A percentile compares a stretch with the other conserved stretches of the same genome.
Conservation (phyloP, 2,329 filamentous ascomycete genomes). For the Pseudocercospora musae region DNA sequence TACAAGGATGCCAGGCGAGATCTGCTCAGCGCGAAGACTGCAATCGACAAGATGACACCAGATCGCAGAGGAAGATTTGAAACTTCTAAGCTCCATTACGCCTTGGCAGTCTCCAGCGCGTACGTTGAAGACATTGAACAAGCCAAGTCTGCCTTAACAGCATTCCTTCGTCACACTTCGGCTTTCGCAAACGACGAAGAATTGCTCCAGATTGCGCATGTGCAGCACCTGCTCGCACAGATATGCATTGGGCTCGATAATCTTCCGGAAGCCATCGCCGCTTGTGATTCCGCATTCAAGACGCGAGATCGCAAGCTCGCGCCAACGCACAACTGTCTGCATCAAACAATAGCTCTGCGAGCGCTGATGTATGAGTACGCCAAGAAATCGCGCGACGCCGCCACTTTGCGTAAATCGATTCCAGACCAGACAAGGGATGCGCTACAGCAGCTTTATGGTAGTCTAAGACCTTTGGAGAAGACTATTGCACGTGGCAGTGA, state of each 20-base stretch:
- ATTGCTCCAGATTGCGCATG: conserved; percentile 6
- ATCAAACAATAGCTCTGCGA: conserved; percentile 1
- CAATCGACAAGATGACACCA: not conserved
- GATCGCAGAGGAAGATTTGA: conserved; percentile 6
- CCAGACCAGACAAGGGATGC: not conserved
- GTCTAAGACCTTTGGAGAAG: not conserved
- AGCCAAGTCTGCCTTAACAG: not conserved
- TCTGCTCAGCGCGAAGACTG: not conserved
- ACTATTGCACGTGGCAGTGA: not conserved
- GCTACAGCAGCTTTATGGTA: not conserved
- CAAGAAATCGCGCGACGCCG: not conserved
- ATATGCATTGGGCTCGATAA: conserved; percentile 3
- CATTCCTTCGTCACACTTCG: not conserved
- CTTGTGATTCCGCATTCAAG: conserved; percentile 2
- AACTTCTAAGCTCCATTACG: conserved; percentile 7
- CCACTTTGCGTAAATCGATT: not conserved
- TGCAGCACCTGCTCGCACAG: conserved; percentile 10
- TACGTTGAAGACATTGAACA: conserved; percentile 12
- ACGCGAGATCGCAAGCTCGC: not conserved
- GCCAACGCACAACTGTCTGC: not conserved
- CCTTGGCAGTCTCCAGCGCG: conserved; percentile 6
- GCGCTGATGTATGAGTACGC: not conserved
- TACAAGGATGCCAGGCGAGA: not conserved
- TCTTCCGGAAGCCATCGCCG: not conserved
- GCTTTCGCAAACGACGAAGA: not conserved